Percentiles rank a stretch among this genome's conserved stretches.
Conservation (phyloP, 768 basidiomycete genomes). For the Trametes meyenii region DNA sequence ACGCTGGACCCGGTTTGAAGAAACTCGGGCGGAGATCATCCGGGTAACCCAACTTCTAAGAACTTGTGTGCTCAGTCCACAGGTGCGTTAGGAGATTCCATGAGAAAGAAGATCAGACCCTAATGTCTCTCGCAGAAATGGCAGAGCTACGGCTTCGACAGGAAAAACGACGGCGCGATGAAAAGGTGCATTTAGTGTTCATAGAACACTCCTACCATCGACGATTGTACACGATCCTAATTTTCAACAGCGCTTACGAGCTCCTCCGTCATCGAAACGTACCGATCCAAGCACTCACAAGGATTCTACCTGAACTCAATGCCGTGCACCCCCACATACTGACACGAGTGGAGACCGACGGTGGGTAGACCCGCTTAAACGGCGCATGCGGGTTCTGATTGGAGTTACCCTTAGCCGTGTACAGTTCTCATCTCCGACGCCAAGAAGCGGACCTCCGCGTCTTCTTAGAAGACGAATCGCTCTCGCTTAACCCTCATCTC, state of each 20-base stretch:
- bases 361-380: slow-evolving; percentile 40
- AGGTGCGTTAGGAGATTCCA: slow-evolving; percentile 32
- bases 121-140: slow-evolving; percentile 39
- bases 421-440: slow-evolving; percentile 62
- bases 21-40: slow-evolving; percentile 38
- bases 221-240: background rate
- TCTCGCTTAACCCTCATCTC: slow-evolving; percentile 67
- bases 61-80: slow-evolving; percentile 42
- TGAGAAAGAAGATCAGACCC: no score
- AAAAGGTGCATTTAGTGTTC: slow-evolving; percentile 40
- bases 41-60: slow-evolving; percentile 40
- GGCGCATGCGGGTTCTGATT: background rate
- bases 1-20: slow-evolving; percentile 46
- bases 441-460: slow-evolving; percentile 75
- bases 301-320: slow-evolving; percentile 52
- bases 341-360: slow-evolving; percentile 70
- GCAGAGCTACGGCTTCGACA: slow-evolving; percentile 44
- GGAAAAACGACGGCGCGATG: slow-evolving; percentile 45
- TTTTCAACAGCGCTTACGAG: slow-evolving; percentile 65
- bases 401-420: slow-evolving; percentile 48
- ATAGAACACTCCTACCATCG: background rate
- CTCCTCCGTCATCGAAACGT: slow-evolving; percentile 65
- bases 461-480: slow-evolving; percentile 77
- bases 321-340: slow-evolving; percentile 54
- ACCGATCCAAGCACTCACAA: slow-evolving; percentile 43